Evolutionary conservation across 495 filamentous ascomycete species (phyloP), one percentile per base, ranked within the genome.

Genomic region (Podospora pseudoanserina): DNA sequence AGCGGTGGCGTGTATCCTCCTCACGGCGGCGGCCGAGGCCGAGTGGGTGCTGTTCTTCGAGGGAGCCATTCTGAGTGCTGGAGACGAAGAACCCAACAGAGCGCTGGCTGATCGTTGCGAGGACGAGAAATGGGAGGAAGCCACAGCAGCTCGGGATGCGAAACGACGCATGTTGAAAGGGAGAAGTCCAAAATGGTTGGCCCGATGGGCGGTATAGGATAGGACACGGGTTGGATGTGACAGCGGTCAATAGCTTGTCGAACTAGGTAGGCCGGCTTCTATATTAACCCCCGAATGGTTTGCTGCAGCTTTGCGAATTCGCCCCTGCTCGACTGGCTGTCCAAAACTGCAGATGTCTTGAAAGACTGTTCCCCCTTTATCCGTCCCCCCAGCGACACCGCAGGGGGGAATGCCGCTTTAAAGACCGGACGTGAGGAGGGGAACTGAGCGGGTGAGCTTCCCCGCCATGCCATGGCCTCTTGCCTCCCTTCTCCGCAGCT

Each of bases 1-100:
- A 19, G 88, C 85, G 27, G 88, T 88, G 65, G 86, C 86, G 69
- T 91, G 86, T 72, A 91, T 77, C 73, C 82, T 79, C 70, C 76
- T 71, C 20, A 73, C 70, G 39, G 81, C 78, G 64, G 23, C 23
- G 23, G 23, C 23, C 23, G 23, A 23, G 23, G 76, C 67, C 23
- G 71, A 70, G 7, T 74, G 26, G 71, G 69, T 74, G 56, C 23
- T 23, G 23, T 23, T 23, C 23, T 64, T 60, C 19, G 71, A 71
- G 26, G 79, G 76, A 19, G 80, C 64, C 81, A 83, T 83, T 67
- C 67, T 77, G 64, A 66, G 26, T 23, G 71, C 63, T 32, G 72
- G 64, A 23, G 75, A 57, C 67, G 62, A 72, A 23, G 75, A 44
- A 68, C 60, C 72, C 70, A 30, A 68, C 65, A 62, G 69, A n/a